Percentiles rank a stretch among this genome's conserved stretches.
phyloP scores from a whole-genome alignment of 2,329 filamentous ascomycete genomes.

The Karstenula rhodostoma region DNA sequence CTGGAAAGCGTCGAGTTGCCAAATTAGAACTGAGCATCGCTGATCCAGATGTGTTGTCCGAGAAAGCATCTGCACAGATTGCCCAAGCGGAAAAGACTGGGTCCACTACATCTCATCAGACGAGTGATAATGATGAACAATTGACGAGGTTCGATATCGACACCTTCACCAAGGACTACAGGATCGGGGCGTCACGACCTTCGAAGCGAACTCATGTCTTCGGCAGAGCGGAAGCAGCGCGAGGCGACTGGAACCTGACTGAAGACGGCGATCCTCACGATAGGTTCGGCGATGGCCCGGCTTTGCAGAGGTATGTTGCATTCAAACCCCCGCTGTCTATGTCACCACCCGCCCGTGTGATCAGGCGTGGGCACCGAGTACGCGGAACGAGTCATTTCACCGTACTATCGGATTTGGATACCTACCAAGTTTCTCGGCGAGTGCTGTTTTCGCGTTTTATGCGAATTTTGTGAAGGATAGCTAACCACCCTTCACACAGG shows the following conservation, averaged over 20 bases:
- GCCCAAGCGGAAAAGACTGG: constrained; percentile 38
- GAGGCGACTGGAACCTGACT: constrained; percentile 50
- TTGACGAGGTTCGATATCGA: constrained; percentile 46
- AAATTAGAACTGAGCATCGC: constrained; percentile 73
- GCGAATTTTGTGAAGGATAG: constrained; percentile 9
- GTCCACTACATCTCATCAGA: constrained; percentile 32
- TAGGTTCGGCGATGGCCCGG: constrained; percentile 46
- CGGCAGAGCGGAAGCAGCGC: constrained; percentile 49
- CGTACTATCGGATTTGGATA: constrained; percentile 1
- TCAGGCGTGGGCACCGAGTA: constrained; percentile 12
- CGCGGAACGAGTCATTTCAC: constrained; percentile 11
- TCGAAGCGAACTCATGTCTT: constrained; percentile 50
- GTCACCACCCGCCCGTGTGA: constrained; percentile 7
- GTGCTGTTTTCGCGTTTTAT: neutral
- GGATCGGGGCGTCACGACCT: constrained; percentile 21
- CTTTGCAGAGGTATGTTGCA: constrained; percentile 46
- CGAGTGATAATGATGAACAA: constrained; percentile 24
- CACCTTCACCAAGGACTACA: constrained; percentile 43
- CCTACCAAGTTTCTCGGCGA: neutral
- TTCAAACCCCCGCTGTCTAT: constrained; percentile 8
- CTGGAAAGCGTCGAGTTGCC: constrained; percentile 81
- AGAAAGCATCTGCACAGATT: constrained; percentile 29
- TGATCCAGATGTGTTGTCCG: constrained; percentile 43
- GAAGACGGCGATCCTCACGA: constrained; percentile 42
- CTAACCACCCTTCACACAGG: constrained; percentile 45